Conservation (phyloP, 2,329 filamentous ascomycete species). For the Parastagonospora avenae region DNA sequence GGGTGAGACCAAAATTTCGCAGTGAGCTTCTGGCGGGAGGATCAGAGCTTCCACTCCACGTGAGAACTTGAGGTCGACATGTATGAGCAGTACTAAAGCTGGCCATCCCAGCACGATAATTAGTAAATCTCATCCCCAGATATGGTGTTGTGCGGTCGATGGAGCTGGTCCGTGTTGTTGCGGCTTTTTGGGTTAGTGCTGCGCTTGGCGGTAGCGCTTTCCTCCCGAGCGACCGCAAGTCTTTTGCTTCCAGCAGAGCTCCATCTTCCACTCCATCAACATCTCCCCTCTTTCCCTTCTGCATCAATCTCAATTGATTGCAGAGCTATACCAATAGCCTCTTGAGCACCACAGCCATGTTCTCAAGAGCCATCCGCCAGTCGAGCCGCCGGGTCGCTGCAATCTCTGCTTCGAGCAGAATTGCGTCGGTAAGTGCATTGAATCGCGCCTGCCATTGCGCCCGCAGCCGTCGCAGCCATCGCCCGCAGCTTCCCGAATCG, state of each 20-base stretch:
- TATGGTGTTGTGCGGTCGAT: constrained; percentile 1
- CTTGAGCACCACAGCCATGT: constrained; percentile 70
- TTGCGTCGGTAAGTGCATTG: constrained; percentile 85
- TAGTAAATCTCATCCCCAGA: not conserved
- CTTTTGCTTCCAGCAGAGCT: constrained; percentile 38
- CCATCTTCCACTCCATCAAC: constrained; percentile 45
- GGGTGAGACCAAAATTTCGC: too few species aligned
- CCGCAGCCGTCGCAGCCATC: constrained; percentile 44
- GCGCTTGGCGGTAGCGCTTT: constrained; percentile 24
- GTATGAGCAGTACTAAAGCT: too few species aligned
- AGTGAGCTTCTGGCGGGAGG: too few species aligned
- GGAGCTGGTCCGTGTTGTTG: constrained; percentile 6
- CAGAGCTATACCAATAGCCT: constrained; percentile 48
- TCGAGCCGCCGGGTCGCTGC: constrained; percentile 93
- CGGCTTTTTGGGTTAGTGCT: constrained; percentile 26
- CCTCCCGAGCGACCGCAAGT: constrained; percentile 35
- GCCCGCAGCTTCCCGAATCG: constrained; percentile 40
- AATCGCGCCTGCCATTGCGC: constrained; percentile 48
- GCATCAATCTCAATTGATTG: constrained; percentile 53
- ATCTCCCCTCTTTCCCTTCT: constrained; percentile 48
- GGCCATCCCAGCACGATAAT: not conserved
- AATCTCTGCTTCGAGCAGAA: constrained; percentile 88
- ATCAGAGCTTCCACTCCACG: too few species aligned
- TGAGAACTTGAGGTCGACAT: too few species aligned
- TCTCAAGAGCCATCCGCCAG: constrained; percentile 97